These are phyloP conservation scores for Fusarium newnesense DNA, from an alignment of 2,329 filamentous ascomycete species.

Conservation along the genomic window DNA sequence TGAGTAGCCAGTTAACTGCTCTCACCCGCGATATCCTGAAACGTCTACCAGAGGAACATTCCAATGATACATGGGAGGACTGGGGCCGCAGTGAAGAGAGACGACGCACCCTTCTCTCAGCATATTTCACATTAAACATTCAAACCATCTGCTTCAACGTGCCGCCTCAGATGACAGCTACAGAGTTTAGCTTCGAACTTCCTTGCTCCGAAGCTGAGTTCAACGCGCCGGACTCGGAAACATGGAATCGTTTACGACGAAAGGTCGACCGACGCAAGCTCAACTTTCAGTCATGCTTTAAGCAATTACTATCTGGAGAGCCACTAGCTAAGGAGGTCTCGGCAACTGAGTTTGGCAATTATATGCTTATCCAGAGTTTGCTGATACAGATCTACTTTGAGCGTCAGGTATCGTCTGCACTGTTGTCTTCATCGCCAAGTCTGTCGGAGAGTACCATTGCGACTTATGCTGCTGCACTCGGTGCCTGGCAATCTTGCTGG, in stretches of 20 bases:
- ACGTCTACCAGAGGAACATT: not conserved
- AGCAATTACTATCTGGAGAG: not conserved
- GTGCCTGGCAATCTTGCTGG: not conserved
- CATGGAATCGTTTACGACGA: not conserved
- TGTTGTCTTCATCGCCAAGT: not conserved
- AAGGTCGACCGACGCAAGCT: not conserved
- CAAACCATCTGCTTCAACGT: constrained; percentile 1
- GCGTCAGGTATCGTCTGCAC: constrained; percentile 9
- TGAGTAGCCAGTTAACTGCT: not conserved
- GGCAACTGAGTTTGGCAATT: constrained; percentile 23
- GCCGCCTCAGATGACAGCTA: not conserved
- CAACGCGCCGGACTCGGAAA: not conserved
- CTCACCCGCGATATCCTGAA: not conserved
- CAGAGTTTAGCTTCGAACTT: not conserved
- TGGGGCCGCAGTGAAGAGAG: not conserved
- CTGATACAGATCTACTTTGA: constrained; percentile 20
- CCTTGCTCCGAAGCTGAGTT: not conserved
- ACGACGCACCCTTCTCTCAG: not conserved
- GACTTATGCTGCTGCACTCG: not conserved
- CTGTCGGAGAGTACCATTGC: not conserved
- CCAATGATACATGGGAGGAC: not conserved
- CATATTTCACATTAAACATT: not conserved
- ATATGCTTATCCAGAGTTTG: constrained; percentile 23
- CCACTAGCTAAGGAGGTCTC: constrained; percentile 1
- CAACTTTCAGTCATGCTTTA: not conserved